Conservation (phyloP, 805 yeast genomes). For the Kuraishia cidri region DNA sequence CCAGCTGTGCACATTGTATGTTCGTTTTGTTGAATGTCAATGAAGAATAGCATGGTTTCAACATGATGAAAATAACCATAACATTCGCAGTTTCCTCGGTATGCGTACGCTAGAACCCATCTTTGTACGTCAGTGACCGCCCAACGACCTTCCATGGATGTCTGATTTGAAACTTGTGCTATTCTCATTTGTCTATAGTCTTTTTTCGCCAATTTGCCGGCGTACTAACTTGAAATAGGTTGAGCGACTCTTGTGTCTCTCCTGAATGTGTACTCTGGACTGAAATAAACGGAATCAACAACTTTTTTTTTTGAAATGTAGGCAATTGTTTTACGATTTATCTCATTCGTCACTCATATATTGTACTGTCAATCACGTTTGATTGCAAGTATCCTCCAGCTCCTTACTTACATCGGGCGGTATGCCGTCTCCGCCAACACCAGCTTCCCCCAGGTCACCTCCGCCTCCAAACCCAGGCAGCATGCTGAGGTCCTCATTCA, state of each 20-base stretch:
- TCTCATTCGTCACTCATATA: too few species aligned
- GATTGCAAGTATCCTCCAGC: conserved; percentile 51
- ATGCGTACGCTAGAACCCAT: conserved; percentile 80
- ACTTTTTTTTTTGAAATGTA: too few species aligned
- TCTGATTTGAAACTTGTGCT: too few species aligned
- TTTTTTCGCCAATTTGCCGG: too few species aligned
- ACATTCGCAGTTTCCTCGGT: conserved; percentile 98
- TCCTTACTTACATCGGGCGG: conserved; percentile 44
- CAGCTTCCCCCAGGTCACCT: conserved; percentile 15
- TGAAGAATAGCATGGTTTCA: conserved; percentile 10
- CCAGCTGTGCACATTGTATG: not conserved
- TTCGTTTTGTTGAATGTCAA: too few species aligned
- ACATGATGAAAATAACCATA: conserved; percentile 71
- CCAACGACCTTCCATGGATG: conserved; percentile 84
- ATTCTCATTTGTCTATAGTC: too few species aligned
- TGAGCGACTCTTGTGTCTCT: too few species aligned
- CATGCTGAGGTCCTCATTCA: conserved; percentile 31
- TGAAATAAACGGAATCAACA: too few species aligned
- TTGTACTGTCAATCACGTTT: too few species aligned
- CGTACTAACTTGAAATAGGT: too few species aligned
- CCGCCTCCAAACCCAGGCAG: conserved; percentile 36
- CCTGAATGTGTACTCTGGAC: too few species aligned
- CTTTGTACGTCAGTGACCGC: conserved; percentile 84
- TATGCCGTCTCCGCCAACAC: conserved; percentile 39
- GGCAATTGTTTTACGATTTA: too few species aligned